Base-by-base conservation (phyloP, 371 early-diverging fungal species). In the Mortierella polycephala region DNA sequence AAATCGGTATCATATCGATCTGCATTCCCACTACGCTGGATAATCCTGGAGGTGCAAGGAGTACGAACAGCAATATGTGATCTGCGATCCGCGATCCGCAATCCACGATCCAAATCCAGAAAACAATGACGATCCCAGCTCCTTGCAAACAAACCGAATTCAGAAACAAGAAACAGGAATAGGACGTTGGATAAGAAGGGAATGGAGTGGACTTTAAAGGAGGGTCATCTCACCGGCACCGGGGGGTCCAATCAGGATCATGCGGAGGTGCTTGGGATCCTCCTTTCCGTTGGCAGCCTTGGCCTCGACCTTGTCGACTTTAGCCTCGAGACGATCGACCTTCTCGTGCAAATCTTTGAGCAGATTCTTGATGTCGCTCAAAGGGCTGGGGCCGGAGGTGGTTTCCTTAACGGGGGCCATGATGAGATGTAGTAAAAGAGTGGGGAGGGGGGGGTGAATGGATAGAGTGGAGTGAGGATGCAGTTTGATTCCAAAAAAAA, bases 171-270 rank as follows among this genome's bases (percentile, higher is more conserved):
- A 11, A n/a, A 47, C 47, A 10, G 47, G 21, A 37, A 23, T 46
- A 45, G 8, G 11, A 65, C 46, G 61, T 7, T 50, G 53, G 50
- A 42, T 49, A 55, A 18, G 21, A 37, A 14, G 62, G 39, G 62
- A 21, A 11, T 42, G 44, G 49, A 51, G 7, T 23, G 57, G 10
- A 52, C 37, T 14, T 12, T 21, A 21, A n/a, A n/a, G 11, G 53
- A 56, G 20, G 47, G 62, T 18, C 37, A 14, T 75, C 84, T 68
- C 86, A 91, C 98, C 98, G 55, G 97, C 92, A 81, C 95, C 95
- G 65, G 98, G 99, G 54, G 99, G 97, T 59, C 99, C 99, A 93
- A 98, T 95, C 86, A 98, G 91, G 85, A 98, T 92, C 96, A 93
- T 93, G 82, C 94, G 92, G 54, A 94, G 86, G 41, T 79, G 63